Evolutionary conservation across 768 basidiomycete genomes (phyloP).

Genomic region (Leucosporidium creatinivorum): DNA sequence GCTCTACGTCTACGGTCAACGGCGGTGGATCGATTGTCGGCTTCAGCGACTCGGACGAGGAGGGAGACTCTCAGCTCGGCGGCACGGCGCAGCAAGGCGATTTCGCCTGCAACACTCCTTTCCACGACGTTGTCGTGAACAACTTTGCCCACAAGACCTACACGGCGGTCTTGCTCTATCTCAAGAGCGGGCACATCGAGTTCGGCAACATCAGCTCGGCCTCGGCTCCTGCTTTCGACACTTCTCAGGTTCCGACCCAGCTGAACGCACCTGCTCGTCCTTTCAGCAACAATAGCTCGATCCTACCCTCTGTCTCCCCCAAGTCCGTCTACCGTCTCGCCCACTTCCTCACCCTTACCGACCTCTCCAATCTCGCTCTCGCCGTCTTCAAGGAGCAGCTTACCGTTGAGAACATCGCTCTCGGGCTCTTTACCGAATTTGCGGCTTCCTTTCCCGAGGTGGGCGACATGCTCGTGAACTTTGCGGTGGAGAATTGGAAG

Average conservation of each 20-base stretch:
- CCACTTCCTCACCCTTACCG: neutral
- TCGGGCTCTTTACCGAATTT: neutral
- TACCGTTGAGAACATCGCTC: neutral
- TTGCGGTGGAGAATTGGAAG: conserved; percentile 1
- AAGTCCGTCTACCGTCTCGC: conserved; percentile 5
- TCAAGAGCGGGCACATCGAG: neutral
- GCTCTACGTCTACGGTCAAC: no score
- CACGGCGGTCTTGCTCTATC: conserved; percentile 3
- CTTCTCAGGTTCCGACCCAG: no score
- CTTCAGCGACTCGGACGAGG: conserved; percentile 2
- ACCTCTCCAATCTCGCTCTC: neutral
- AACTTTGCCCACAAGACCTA: neutral
- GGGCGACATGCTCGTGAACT: neutral
- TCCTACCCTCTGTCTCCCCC: conserved; percentile 1
- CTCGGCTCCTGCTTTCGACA: no score
- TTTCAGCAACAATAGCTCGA: neutral
- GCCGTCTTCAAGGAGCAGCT: neutral
- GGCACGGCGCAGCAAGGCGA: neutral
- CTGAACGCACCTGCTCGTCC: neutral
- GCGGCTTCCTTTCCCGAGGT: neutral
- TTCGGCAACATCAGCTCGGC: conserved; percentile 4
- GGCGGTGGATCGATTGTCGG: neutral
- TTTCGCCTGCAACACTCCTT: neutral
- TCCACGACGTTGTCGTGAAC: neutral
- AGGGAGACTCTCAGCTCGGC: neutral